Conservation (phyloP, 2,329 filamentous ascomycete species). For the Claviceps fusiformis region DNA sequence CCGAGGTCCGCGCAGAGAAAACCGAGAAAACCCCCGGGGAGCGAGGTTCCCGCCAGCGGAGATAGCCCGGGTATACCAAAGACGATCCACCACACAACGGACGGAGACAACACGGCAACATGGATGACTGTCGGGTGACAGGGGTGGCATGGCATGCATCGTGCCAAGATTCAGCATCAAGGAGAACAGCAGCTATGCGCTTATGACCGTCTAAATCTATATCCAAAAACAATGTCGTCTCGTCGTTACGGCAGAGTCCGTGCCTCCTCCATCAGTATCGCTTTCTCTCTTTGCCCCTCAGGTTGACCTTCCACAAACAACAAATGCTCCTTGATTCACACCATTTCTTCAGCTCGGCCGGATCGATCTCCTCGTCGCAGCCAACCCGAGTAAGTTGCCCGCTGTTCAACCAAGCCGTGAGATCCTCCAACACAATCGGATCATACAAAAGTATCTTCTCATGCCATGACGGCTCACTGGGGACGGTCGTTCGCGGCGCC, state of each 20-base stretch:
- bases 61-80: neutral
- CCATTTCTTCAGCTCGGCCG: slow-evolving; percentile 68
- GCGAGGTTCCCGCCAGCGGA: neutral
- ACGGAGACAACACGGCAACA: neutral
- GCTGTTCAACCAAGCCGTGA: slow-evolving; percentile 70
- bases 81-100: neutral
- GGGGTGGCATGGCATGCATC: too few species aligned
- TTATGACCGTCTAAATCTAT: neutral
- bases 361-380: slow-evolving; percentile 50
- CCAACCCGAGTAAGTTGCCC: slow-evolving; percentile 49
- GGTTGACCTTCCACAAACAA: slow-evolving; percentile 56
- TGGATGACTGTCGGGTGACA: neutral
- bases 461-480: slow-evolving; percentile 55
- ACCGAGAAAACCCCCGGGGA: too few species aligned
- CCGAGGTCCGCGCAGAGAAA: slow-evolving; percentile 5
- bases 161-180: neutral
- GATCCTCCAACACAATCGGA: slow-evolving; percentile 74
- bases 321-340: slow-evolving; percentile 79
- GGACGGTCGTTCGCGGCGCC: slow-evolving; percentile 35
- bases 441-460: slow-evolving; percentile 93
- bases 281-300: slow-evolving; percentile 39
- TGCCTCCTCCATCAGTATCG: neutral
- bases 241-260: neutral
- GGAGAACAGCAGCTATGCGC: neutral
- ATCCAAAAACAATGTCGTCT: neutral